A percentile compares a stretch with the other conserved stretches of the same genome.
phyloP scores from a whole-genome alignment of 208 protist genomes.

The Acanthamoeba healyi region DNA sequence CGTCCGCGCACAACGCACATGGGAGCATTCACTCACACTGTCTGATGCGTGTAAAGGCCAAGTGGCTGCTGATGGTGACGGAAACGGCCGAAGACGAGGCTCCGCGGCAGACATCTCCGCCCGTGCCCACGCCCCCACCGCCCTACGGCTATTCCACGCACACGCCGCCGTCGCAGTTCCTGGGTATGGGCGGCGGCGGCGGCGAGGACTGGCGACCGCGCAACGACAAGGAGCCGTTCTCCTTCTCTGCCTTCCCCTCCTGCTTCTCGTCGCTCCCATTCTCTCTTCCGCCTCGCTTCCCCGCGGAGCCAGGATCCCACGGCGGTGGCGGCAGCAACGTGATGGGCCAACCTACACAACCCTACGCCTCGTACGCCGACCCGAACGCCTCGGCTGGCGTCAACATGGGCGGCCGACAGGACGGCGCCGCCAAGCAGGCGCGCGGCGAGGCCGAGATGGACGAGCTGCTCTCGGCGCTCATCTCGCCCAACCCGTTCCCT shows the following conservation, averaged over 20 bases:
- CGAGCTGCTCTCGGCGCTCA: constrained; percentile 49
- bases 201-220: neutral
- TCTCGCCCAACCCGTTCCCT: constrained; percentile 23
- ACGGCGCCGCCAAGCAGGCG: neutral
- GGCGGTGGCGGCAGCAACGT: neutral
- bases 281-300: neutral
- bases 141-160: neutral
- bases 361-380: neutral
- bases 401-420: neutral
- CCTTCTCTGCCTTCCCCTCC: constrained; percentile 7
- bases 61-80: neutral
- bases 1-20: too few species aligned
- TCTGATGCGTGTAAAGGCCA: neutral
- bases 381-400: neutral
- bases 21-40: too few species aligned
- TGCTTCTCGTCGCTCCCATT: constrained; percentile 3
- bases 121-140: neutral
- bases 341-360: neutral
- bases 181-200: neutral
- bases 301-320: neutral
- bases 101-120: neutral
- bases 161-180: neutral
- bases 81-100: neutral
- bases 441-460: constrained; percentile 42
- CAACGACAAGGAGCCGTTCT: constrained; percentile 15